Evolutionary conservation across 805 yeast genomes (phyloP).

Genomic region (Dipodascopsis uninucleata): DNA sequence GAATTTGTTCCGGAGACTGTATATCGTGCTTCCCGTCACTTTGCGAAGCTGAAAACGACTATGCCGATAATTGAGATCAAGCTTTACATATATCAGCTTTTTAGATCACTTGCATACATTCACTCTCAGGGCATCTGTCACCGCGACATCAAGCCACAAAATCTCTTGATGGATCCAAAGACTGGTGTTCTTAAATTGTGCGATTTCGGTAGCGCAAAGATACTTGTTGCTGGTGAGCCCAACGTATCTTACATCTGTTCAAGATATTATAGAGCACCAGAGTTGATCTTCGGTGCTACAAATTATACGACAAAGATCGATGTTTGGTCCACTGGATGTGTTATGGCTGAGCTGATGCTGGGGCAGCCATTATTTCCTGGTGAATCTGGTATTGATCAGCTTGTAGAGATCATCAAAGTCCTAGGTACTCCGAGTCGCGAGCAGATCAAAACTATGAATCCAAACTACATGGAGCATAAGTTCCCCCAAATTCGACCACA

Average conservation of each 20-base stretch:
- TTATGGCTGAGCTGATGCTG: slow-evolving; percentile 90
- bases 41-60: slow-evolving; percentile 47
- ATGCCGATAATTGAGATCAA: slow-evolving; percentile 92
- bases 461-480: slow-evolving; percentile 94
- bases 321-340: slow-evolving; percentile 97
- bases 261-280: slow-evolving; percentile 95
- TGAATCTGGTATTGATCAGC: slow-evolving; percentile 94
- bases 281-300: slow-evolving; percentile 93
- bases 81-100: slow-evolving; percentile 77
- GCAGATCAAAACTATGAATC: slow-evolving; percentile 91
- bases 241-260: slow-evolving; percentile 96
- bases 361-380: slow-evolving; percentile 99
- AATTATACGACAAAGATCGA: slow-evolving; percentile 95
- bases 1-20: slow-evolving; percentile 96
- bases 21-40: slow-evolving; percentile 85
- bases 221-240: slow-evolving; percentile 83
- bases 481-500: slow-evolving; percentile 63
- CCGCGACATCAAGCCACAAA: slow-evolving; percentile 89
- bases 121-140: slow-evolving; percentile 76
- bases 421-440: slow-evolving; percentile 93
- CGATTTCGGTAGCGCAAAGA: slow-evolving; percentile 95
- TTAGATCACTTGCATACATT: slow-evolving; percentile 72
- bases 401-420: slow-evolving; percentile 92
- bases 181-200: slow-evolving; percentile 85
- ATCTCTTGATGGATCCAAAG: slow-evolving; percentile 78